phyloP scores from a whole-genome alignment of 371 early-diverging fungal species.

The Haplosporangium sp. region DNA sequence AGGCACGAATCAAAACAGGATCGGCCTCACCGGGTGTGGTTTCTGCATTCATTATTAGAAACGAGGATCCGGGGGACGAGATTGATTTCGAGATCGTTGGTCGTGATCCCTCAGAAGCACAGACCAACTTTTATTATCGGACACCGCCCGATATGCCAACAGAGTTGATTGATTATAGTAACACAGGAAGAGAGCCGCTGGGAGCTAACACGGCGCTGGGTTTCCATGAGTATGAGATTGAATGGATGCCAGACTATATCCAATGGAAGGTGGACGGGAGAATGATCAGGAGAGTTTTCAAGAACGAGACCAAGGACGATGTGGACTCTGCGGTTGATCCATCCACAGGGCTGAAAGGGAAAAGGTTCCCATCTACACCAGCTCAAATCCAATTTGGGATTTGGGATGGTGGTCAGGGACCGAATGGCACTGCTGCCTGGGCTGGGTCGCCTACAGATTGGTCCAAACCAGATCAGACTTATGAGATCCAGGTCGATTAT shows the following conservation, averaged over 20 bases:
- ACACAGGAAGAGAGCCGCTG: constrained; percentile 47
- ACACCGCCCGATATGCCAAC: constrained; percentile 34
- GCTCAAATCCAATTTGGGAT: constrained; percentile 70
- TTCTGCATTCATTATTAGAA: constrained; percentile 72
- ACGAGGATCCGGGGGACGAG: constrained; percentile 66
- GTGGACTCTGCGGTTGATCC: constrained; percentile 39
- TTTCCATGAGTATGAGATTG: constrained; percentile 60
- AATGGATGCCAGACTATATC: constrained; percentile 68
- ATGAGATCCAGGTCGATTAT: constrained; percentile 59
- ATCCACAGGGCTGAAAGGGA: constrained; percentile 7
- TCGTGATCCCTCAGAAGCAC: constrained; percentile 57
- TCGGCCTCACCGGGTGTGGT: constrained; percentile 67
- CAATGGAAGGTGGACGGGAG: constrained; percentile 67
- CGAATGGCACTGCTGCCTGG: constrained; percentile 72
- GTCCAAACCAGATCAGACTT: constrained; percentile 56
- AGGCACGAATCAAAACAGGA: constrained; percentile 65
- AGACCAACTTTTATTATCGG: constrained; percentile 74
- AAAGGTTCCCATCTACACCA: constrained; percentile 65
- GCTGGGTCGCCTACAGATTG: constrained; percentile 75
- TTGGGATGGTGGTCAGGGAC: constrained; percentile 77
- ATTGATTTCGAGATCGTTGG: constrained; percentile 82
- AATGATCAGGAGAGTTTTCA: constrained; percentile 57
- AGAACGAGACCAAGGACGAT: constrained; percentile 42
- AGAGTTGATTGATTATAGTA: constrained; percentile 57
- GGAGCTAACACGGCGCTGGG: constrained; percentile 37